Conservation (phyloP, 129 eudicot species). For the Deinandra increscens region DNA sequence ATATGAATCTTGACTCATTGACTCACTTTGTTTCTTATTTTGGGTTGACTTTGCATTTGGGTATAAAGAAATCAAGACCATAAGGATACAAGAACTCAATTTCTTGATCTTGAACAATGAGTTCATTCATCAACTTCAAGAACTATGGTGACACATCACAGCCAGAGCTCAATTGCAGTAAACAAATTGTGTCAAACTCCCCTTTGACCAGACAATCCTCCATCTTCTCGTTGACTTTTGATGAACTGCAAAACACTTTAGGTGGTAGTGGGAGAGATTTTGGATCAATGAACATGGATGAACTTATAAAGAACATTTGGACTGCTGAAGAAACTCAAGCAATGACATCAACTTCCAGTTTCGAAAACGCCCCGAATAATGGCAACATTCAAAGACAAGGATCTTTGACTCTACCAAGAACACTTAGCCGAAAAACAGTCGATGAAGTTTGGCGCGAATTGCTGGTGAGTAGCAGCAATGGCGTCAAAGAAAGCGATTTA, state of each 20-base stretch:
- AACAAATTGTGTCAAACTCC: slow-evolving; percentile 38
- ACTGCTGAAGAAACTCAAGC: slow-evolving; percentile 77
- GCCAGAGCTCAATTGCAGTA: slow-evolving; percentile 38
- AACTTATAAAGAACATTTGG: slow-evolving; percentile 79
- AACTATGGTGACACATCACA: slow-evolving; percentile 53
- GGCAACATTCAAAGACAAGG: slow-evolving; percentile 59
- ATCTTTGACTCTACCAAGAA: slow-evolving; percentile 79
- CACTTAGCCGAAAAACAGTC: slow-evolving; percentile 84
- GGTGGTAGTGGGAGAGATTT: slow-evolving; percentile 76
- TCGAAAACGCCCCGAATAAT: slow-evolving; percentile 26
- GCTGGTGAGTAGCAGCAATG: slow-evolving; percentile 41
- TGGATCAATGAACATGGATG: slow-evolving; percentile 97
- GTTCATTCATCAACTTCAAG: slow-evolving; percentile 69
- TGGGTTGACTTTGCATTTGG: slow-evolving; percentile 16
- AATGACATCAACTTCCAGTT: slow-evolving; percentile 40
- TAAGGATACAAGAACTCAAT: not conserved
- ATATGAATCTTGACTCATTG: slow-evolving; percentile 2
- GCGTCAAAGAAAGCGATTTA: slow-evolving; percentile 40
- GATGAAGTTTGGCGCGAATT: slow-evolving; percentile 89
- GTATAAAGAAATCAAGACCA: slow-evolving; percentile 30
- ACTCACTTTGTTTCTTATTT: slow-evolving; percentile 17
- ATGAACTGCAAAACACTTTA: slow-evolving; percentile 70
- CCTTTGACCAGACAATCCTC: slow-evolving; percentile 68
- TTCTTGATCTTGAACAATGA: slow-evolving; percentile 37
- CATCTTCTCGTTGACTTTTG: slow-evolving; percentile 72